Evolutionary conservation across 345 rosid genomes (phyloP), one percentile per base, ranked within the genome.

Genomic region (Aquilaria sinensis): DNA sequence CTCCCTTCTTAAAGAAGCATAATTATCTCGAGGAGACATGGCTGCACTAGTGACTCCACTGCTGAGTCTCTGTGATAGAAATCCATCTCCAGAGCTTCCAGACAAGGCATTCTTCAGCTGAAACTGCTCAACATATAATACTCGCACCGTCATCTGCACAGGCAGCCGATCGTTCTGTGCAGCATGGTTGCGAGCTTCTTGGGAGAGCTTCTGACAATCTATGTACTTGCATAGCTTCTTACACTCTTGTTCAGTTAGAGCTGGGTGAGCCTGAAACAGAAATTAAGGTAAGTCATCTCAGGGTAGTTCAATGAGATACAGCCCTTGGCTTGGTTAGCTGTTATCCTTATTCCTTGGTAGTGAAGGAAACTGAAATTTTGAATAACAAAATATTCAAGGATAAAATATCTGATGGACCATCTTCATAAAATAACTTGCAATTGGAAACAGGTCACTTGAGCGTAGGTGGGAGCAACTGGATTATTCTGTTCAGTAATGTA

Each of bases 41-140:
- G 87, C 83, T 37, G 89, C 85, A 48, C 92, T 86, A 0, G 84
- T 88, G 64, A 86, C 70, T 9, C 96, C 85, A 0, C 94, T 87
- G 75, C 94, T 84, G 67, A 87, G 58, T 70, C 79, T 84, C 76
- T 84, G 88, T 10, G 96, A 87, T 34, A 77, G 62, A 51, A 73
- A 70, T 15, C 81, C 89, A 9, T 92, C 96, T 45, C 86, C 96
- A 8, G 85, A 82, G 41, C 74, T 82, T 60, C 85, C 77, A 0
- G 83, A 77, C 59, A 92, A 14, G 67, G 85, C 75, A 46, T 81
- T 83, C 88, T 87, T 89, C 33, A 92, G 57, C 0, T 92, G 82
- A 3, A 86, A 62, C 73, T 86, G 92, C 81, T 86, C 92, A 1
- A 74, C 80, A 56, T 86, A 83, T 45, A 86, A 83, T n/a, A 83